Evolutionary conservation across 2,329 filamentous ascomycete species (phyloP).

Genomic region (Phyllosticta ampelicida): DNA sequence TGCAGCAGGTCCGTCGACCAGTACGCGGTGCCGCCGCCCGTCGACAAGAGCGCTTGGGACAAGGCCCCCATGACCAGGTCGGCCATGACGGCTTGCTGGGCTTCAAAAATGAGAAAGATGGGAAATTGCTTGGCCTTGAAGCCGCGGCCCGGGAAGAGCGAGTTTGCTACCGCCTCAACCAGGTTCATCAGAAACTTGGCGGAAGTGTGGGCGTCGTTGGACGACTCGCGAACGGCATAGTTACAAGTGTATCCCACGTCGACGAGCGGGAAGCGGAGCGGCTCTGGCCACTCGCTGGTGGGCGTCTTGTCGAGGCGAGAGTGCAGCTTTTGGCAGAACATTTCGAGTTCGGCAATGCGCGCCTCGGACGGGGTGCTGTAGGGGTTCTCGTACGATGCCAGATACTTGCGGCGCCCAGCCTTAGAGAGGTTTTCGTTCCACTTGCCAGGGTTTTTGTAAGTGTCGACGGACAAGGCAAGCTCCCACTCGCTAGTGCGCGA

Average conservation of each 20-base stretch:
- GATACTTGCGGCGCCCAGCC: slow-evolving; percentile 9
- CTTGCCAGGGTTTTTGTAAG: neutral
- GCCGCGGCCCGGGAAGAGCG: slow-evolving; percentile 2
- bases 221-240: slow-evolving; percentile 3
- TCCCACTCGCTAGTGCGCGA: slow-evolving; percentile 10
- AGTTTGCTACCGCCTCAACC: slow-evolving; percentile 6
- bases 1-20: slow-evolving; percentile 9
- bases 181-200: slow-evolving; percentile 9
- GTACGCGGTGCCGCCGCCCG: slow-evolving; percentile 10
- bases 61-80: slow-evolving; percentile 7
- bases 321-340: slow-evolving; percentile 10
- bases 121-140: slow-evolving; percentile 4
- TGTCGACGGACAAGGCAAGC: slow-evolving; percentile 4
- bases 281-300: slow-evolving; percentile 1
- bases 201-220: slow-evolving; percentile 3
- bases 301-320: slow-evolving; percentile 9
- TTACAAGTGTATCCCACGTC: slow-evolving; percentile 10
- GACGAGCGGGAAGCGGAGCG: slow-evolving; percentile 11
- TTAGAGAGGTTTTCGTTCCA: slow-evolving; percentile 9
- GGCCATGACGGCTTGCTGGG: slow-evolving; percentile 11
- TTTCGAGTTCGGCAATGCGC: slow-evolving; percentile 7
- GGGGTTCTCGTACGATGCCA: neutral
- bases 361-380: slow-evolving; percentile 1
- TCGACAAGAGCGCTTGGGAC: slow-evolving; percentile 6
- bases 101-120: slow-evolving; percentile 10